Conservation (phyloP, 2,329 filamentous ascomycete species). For the Macrophomina pseudophaseolina region DNA sequence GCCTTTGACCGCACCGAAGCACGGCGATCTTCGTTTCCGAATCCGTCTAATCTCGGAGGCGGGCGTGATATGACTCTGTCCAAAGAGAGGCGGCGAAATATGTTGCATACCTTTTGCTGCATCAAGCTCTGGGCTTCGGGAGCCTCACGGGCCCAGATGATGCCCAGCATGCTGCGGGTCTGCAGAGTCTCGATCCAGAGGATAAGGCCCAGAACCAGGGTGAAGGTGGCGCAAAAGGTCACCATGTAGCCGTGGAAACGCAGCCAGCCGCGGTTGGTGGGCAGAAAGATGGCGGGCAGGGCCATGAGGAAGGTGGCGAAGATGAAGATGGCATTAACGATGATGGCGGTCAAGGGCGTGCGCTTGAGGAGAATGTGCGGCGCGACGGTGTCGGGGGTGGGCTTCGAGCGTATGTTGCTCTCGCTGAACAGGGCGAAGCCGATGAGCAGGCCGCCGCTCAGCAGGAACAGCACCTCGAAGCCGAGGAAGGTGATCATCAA, state of each 20-base stretch:
- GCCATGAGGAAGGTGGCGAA: slow-evolving; percentile 70
- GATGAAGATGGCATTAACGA: slow-evolving; percentile 74
- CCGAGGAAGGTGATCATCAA: slow-evolving; percentile 58
- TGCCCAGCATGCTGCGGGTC: slow-evolving; percentile 66
- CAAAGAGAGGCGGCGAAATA: background rate
- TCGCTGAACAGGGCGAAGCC: slow-evolving; percentile 59
- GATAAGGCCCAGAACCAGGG: slow-evolving; percentile 65
- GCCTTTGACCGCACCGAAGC: background rate
- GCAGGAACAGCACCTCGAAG: slow-evolving; percentile 59
- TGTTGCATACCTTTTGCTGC: slow-evolving; percentile 66
- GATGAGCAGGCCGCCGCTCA: slow-evolving; percentile 57
- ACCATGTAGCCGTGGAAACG: slow-evolving; percentile 72
- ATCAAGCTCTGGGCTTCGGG: slow-evolving; percentile 68
- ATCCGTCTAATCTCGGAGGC: slow-evolving; percentile 5
- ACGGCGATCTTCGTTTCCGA: slow-evolving; percentile 1
- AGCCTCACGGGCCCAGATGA: slow-evolving; percentile 65
- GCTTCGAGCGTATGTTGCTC: slow-evolving; percentile 39
- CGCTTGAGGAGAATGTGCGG: slow-evolving; percentile 57
- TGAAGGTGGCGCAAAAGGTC: slow-evolving; percentile 68
- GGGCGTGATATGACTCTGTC: background rate
- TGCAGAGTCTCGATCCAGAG: slow-evolving; percentile 73
- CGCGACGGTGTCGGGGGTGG: slow-evolving; percentile 55
- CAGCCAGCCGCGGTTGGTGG: slow-evolving; percentile 69
- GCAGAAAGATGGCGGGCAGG: slow-evolving; percentile 72
- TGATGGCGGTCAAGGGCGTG: slow-evolving; percentile 65